These are phyloP conservation scores for Pythium insidiosum DNA, from an alignment of 352 stramenopile species.

Conservation along the genomic window DNA sequence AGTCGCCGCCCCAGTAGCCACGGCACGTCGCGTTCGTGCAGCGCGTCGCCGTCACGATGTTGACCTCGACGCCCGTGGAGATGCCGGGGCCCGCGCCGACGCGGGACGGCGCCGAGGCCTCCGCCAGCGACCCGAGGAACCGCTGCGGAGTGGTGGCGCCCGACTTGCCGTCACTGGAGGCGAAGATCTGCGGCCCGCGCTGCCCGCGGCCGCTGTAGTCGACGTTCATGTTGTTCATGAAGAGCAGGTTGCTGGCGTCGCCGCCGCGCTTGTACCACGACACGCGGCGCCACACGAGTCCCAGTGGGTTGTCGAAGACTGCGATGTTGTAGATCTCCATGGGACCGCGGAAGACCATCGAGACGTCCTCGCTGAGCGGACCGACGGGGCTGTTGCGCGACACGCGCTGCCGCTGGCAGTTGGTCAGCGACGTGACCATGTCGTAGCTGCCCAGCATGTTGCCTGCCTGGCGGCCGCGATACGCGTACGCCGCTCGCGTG, in stretches of 20 bases:
- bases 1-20: slow-evolving; percentile 20
- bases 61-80: slow-evolving; percentile 46
- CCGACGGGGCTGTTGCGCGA: slow-evolving; percentile 15
- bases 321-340: slow-evolving; percentile 53
- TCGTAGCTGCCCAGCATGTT: slow-evolving; percentile 12
- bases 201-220: slow-evolving; percentile 32
- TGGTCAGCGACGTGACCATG: slow-evolving; percentile 1
- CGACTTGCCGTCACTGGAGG: slow-evolving; percentile 31
- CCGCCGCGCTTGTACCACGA: slow-evolving; percentile 40
- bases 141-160: slow-evolving; percentile 14
- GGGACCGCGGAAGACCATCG: slow-evolving; percentile 51
- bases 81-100: slow-evolving; percentile 33
- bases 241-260: slow-evolving; percentile 37
- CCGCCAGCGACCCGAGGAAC: slow-evolving; percentile 33
- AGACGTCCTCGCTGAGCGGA: slow-evolving; percentile 44
- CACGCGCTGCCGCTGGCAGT: slow-evolving; percentile 1
- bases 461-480: slow-evolving; percentile 7
- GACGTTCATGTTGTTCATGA: slow-evolving; percentile 74
- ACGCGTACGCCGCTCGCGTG: slow-evolving; percentile 7
- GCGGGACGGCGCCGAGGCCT: slow-evolving; percentile 24
- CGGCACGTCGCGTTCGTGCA: slow-evolving; percentile 26
- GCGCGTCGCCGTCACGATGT: slow-evolving; percentile 45
- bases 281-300: slow-evolving; percentile 23
- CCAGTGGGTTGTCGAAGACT: slow-evolving; percentile 20
- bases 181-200: slow-evolving; percentile 41